Evolutionary conservation across 495 filamentous ascomycete species (phyloP).

Genomic region (Tetracladium setigerum): DNA sequence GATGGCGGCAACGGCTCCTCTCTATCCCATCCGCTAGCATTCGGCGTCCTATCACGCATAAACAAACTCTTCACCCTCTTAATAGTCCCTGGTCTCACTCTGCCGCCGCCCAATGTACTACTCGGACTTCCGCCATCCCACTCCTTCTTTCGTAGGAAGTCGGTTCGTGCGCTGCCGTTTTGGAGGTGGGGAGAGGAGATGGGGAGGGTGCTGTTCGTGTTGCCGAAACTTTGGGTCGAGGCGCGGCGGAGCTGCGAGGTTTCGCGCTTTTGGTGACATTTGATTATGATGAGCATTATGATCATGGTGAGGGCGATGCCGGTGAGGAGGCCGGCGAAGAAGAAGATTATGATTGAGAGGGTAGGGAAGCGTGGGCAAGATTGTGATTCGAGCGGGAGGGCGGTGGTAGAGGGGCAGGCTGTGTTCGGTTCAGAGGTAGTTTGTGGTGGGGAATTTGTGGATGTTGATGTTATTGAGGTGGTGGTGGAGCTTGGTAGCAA

Average conservation of each 20-base stretch:
- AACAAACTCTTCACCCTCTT: conserved; percentile 1
- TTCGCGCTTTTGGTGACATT: conserved; percentile 1
- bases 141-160: conserved; percentile 19
- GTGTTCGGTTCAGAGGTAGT: conserved; percentile 27
- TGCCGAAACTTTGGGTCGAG: conserved; percentile 22
- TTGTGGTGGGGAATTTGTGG: conserved; percentile 22
- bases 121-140: neutral
- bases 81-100: neutral
- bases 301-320: conserved; percentile 18
- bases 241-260: neutral
- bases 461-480: conserved; percentile 24
- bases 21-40: too few relatives aligned
- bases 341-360: conserved; percentile 48
- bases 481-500: conserved; percentile 23
- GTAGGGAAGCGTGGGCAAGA: conserved; percentile 36
- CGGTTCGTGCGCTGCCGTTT: conserved; percentile 8
- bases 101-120: neutral
- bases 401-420: conserved; percentile 24
- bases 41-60: too few relatives aligned
- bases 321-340: conserved; percentile 54
- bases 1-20: too few relatives aligned
- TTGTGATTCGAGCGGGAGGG: conserved; percentile 11
- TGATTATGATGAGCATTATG: conserved; percentile 18
- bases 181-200: conserved; percentile 16
- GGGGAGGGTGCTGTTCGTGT: neutral